phyloP scores from a whole-genome alignment of 306 rosid species.

The Quercus rubra region DNA sequence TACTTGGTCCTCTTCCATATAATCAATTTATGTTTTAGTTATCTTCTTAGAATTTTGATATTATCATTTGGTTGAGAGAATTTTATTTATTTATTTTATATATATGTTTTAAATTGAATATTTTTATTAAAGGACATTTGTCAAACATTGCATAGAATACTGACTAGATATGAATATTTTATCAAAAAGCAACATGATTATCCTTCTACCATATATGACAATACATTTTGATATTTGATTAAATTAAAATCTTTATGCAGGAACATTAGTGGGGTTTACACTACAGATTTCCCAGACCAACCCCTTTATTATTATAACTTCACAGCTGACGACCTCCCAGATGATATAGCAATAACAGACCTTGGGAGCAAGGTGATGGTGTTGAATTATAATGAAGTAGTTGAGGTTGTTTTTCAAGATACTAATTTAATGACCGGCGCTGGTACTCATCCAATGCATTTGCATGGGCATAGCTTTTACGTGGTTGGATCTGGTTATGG shows the following conservation, averaged over 20 bases:
- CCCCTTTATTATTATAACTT: neutral
- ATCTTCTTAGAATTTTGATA: too few relatives aligned
- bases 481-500: neutral
- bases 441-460: constrained; percentile 15
- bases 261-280: neutral
- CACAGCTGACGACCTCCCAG: neutral
- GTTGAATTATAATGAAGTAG: neutral
- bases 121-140: too few relatives aligned
- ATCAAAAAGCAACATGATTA: too few relatives aligned
- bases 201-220: too few relatives aligned
- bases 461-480: neutral
- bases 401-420: constrained; percentile 13
- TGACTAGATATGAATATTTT: too few relatives aligned
- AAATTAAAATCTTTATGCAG: neutral
- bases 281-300: neutral
- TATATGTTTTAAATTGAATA: too few relatives aligned
- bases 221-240: neutral
- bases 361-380: constrained; percentile 7
- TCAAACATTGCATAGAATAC: too few relatives aligned
- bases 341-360: neutral
- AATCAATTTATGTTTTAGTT: too few relatives aligned
- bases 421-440: neutral
- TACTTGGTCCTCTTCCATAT: too few relatives aligned
- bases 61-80: too few relatives aligned
- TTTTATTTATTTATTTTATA: too few relatives aligned